Conservation (phyloP, 1,139 yeast genomes). For the Yamadazyma kanchanaburiensis region DNA sequence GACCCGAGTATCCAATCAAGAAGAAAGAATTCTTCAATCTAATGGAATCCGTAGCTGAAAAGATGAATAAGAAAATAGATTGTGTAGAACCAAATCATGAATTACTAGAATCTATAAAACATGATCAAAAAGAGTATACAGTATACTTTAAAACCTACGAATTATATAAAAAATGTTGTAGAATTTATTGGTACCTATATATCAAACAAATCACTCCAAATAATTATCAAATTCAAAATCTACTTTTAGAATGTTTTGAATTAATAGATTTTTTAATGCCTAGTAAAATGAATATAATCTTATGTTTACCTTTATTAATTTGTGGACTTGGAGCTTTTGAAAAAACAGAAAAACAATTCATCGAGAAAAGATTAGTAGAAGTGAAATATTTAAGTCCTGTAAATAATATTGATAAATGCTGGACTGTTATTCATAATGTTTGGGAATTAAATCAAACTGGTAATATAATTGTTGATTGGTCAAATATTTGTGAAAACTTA, state of each 20-base stretch:
- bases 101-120: conserved; percentile 4
- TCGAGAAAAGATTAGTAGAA: conserved; percentile 4
- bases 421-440: conserved; percentile 17
- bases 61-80: conserved; percentile 5
- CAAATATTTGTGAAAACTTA: conserved; percentile 21
- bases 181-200: conserved; percentile 7
- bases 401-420: conserved; percentile 18
- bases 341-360: conserved; percentile 14
- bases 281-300: conserved; percentile 9
- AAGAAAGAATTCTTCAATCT: conserved; percentile 3
- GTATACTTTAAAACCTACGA: conserved; percentile 5
- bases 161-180: conserved; percentile 7
- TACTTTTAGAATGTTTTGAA: conserved; percentile 3
- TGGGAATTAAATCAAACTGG: conserved; percentile 24
- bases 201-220: conserved; percentile 9
- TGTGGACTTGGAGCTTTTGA: conserved; percentile 23
- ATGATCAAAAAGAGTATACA: conserved; percentile 5
- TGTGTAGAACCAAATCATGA: conserved; percentile 6
- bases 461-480: conserved; percentile 23
- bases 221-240: conserved; percentile 5
- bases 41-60: conserved; percentile 2
- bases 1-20: not conserved
- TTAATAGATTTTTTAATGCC: conserved; percentile 8
- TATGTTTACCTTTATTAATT: conserved; percentile 16
- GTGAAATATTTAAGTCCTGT: conserved; percentile 18